These are phyloP conservation scores for Nothophoma quercina DNA, from an alignment of 2,329 filamentous ascomycete species.

Conservation along the genomic window DNA sequence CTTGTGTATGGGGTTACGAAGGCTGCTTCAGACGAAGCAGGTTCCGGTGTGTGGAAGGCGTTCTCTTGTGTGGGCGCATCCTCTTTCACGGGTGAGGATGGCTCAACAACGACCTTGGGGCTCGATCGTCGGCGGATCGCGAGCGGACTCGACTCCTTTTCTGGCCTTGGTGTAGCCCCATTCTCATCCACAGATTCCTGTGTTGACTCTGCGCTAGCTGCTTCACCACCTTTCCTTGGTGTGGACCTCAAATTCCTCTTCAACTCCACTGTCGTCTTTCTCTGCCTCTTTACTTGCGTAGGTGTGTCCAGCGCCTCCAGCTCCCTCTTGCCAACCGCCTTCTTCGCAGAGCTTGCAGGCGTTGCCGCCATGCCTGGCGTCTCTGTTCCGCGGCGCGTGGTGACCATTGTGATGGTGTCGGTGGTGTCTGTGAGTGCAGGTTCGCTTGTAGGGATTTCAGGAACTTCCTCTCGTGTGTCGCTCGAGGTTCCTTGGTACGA, in stretches of 20 bases:
- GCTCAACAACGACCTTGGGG: conserved; percentile 34
- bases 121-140: conserved; percentile 33
- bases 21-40: conserved; percentile 25
- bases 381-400: conserved; percentile 43
- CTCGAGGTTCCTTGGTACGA: conserved; percentile 34
- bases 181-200: conserved; percentile 19
- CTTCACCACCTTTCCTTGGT: conserved; percentile 16
- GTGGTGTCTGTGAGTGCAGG: conserved; percentile 11
- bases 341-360: conserved; percentile 34
- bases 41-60: conserved; percentile 33
- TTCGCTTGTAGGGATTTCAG: conserved; percentile 21
- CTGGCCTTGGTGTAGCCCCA: conserved; percentile 19
- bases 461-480: conserved; percentile 23
- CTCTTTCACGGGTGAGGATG: conserved; percentile 18
- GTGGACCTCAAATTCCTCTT: conserved; percentile 23
- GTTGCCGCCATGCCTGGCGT: conserved; percentile 35
- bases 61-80: conserved; percentile 25
- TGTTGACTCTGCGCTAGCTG: conserved; percentile 15
- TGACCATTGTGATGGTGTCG: conserved; percentile 41
- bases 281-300: conserved; percentile 39
- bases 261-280: conserved; percentile 24
- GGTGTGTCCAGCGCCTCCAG: conserved; percentile 41
- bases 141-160: conserved; percentile 16
- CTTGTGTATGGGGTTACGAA: conserved; percentile 37
- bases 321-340: conserved; percentile 37